These are phyloP conservation scores for Lipomyces yamadae DNA, from an alignment of 805 yeast genomes.

Conservation along the genomic window DNA sequence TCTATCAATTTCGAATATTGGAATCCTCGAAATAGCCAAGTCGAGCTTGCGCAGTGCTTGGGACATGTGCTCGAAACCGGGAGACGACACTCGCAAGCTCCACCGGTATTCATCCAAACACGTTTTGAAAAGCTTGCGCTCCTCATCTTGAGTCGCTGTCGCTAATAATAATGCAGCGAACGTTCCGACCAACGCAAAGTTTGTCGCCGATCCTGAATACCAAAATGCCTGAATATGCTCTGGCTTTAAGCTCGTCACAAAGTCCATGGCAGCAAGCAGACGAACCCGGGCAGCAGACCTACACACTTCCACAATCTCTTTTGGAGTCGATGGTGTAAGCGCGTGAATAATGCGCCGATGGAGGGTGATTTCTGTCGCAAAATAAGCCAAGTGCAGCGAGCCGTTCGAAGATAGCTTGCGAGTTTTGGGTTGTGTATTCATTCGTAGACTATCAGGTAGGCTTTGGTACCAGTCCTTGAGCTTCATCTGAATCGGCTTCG, in stretches of 20 bases:
- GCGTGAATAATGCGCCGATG: constrained; percentile 47
- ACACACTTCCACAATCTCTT: constrained; percentile 40
- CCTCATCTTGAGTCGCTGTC: constrained; percentile 63
- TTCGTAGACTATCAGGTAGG: constrained; percentile 44
- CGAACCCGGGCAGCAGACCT: constrained; percentile 43
- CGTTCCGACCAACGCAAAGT: constrained; percentile 43
- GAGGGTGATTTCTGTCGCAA: constrained; percentile 40
- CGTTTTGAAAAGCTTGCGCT: constrained; percentile 65
- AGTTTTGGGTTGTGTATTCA: constrained; percentile 61
- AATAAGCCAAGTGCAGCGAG: constrained; percentile 49
- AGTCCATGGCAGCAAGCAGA: constrained; percentile 39
- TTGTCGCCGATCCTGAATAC: constrained; percentile 36
- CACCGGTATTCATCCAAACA: constrained; percentile 77
- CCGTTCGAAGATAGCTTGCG: constrained; percentile 66
- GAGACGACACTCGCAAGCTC: constrained; percentile 73
- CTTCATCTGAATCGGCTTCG: constrained; percentile 51
- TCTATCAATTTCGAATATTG: constrained; percentile 45
- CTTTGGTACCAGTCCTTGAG: constrained; percentile 47
- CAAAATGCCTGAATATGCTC: constrained; percentile 42
- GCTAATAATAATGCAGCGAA: constrained; percentile 40
- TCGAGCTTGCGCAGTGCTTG: constrained; percentile 75
- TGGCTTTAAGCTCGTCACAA: constrained; percentile 38
- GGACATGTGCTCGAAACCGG: constrained; percentile 78
- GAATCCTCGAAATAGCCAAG: constrained; percentile 72
- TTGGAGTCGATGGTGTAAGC: constrained; percentile 55